Evolutionary conservation across 495 filamentous ascomycete species (phyloP), one percentile per base, ranked within the genome.

Genomic region (Pyrenopolyporus hunteri): DNA sequence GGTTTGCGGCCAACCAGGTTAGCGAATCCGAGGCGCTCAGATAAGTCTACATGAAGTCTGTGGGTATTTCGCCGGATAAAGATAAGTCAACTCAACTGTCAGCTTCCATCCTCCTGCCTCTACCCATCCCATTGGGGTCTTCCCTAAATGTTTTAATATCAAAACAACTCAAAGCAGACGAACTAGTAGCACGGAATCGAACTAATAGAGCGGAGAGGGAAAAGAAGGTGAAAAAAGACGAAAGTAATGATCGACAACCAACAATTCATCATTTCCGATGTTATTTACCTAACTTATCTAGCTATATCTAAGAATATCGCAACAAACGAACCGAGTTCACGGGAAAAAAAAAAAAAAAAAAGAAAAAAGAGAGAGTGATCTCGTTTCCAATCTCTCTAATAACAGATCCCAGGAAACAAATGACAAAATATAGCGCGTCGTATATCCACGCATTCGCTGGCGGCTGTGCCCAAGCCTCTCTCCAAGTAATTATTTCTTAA

Each of bases 1-100:
- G 40, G 56, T 56, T 49, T 17, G 22, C 22, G 56, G 16, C 62
- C 62, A 65, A 65, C 51, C 48, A 47, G 44, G 28, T 13, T 9
- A 19, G 25, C 9, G 16, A 65, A 57, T 57, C 49, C 53, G 58
- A 57, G 32, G 43, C 22, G 48, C 58, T 58, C 53, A 58, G 64
- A 67, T 67, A 63, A 62, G 48, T 55, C 16, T 63, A 59, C 64
- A 67, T 63, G 40, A 57, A n/a, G 64, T 44, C 53, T 54, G 59
- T 67, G 64, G 64, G 53, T 67, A 67, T 61, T 62, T 44, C 22
- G 47, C 58, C 63, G 63, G 63, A 50, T 66, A 66, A 66, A 66
- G 47, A 54, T 47, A 55, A 49, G 59, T 55, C 32, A 48, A 67
- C 63, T 58, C 54, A 36, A 29, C 14, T 44, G 32, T 47, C 50